A percentile compares a stretch with the other conserved stretches of the same genome.
These are phyloP conservation scores for Laetiporus sulphureus DNA, from an alignment of 1,284 basidiomycete genomes.

Conservation along the genomic window DNA sequence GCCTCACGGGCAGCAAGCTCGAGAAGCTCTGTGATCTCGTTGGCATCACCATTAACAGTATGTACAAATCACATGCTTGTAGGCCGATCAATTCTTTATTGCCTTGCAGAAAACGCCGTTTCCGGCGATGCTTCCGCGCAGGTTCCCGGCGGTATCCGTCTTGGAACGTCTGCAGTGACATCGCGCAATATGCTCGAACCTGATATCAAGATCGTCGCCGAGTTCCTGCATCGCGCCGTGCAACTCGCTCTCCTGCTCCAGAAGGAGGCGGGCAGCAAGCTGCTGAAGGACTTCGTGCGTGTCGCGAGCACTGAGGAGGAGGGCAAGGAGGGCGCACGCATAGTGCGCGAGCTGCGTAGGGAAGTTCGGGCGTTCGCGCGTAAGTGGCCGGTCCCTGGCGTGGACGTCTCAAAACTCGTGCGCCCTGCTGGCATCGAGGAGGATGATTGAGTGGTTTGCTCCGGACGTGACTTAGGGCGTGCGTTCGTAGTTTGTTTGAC, in stretches of 20 bases:
- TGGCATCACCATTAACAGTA: constrained; percentile 94
- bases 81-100: constrained; percentile 1
- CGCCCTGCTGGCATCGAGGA: constrained; percentile 66
- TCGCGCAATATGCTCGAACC: constrained; percentile 90
- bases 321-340: constrained; percentile 62
- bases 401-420: constrained; percentile 59
- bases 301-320: constrained; percentile 70
- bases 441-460: constrained; percentile 24
- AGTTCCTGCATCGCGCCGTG: constrained; percentile 89
- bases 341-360: constrained; percentile 66
- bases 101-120: constrained; percentile 83
- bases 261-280: constrained; percentile 91
- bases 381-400: constrained; percentile 90
- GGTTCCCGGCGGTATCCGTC: constrained; percentile 95
- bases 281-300: constrained; percentile 94
- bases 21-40: constrained; percentile 98
- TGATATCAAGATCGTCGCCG: constrained; percentile 84
- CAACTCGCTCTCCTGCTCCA: constrained; percentile 85
- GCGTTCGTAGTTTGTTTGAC: neutral
- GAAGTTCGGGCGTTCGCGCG: constrained; percentile 81
- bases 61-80: constrained; percentile 22
- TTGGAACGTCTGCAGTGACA: constrained; percentile 92
- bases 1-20: constrained; percentile 95
- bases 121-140: constrained; percentile 94
- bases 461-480: neutral